Base-by-base conservation (phyloP, 1,139 yeast genomes). In the Blastobotrys ciferrii region DNA sequence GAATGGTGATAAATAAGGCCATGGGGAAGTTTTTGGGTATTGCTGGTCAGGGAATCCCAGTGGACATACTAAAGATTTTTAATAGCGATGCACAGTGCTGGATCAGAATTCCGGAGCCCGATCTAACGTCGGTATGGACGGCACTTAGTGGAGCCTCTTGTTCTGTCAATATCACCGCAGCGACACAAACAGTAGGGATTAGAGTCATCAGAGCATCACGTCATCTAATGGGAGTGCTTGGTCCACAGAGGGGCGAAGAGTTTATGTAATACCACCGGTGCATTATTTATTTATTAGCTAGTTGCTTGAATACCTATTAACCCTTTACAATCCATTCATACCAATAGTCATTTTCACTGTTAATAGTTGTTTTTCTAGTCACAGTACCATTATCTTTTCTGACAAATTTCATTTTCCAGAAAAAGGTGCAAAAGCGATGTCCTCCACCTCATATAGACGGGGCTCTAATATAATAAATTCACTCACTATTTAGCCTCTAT, bases 31-130 rank as follows among this genome's bases (percentile, higher is more conserved):
- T 68, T 43, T 61, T 68, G 36, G 81, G 81, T 1, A 35, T 70
- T 2, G 53, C 68, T 19, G 80, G 80, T 1, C 70, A 69, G 39
- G 66, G 77, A 2, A 61, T 70, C 1, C 72, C 70, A 9, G 64
- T 70, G 17, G 80, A 76, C 51, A 57, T 75, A 14, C 53, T 74
- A 46, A 67, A 65, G 28, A 43, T 52, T 13, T 20, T 52, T 14
- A 35, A 51, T 3, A 53, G 47, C 4, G 33, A 41, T 9, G 50
- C 51, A n/a, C 46, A 51, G 58, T 45, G 56, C 53, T 46, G 62
- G 61, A 47, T 63, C 18, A 49, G 68, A 20, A 66, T 50, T 36
- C 66, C 51, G 15, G 62, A 52, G 41, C 31, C 58, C 9, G 58
- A 57, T 15, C 47, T 64, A 17, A 55, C 61, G 2, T 49, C 50